phyloP scores from a whole-genome alignment of 2,329 filamentous ascomycete genomes.

The Ophiostoma sp. region DNA sequence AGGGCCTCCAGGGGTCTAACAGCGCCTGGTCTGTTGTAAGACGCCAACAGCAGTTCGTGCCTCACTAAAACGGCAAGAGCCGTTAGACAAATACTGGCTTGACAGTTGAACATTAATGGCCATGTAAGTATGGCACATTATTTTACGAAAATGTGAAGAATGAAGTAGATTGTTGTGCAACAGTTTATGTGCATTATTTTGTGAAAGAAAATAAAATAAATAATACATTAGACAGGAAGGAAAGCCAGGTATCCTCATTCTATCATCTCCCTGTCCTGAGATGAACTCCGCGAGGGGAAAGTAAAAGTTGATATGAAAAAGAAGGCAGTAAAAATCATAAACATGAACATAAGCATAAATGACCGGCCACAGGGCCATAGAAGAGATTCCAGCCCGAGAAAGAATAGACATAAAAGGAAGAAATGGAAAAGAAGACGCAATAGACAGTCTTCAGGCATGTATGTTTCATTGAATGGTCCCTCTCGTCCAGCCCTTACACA shows the following conservation, averaged over 20 bases:
- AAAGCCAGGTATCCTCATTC: slow-evolving; percentile 2
- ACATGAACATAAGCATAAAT: neutral
- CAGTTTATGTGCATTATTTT: neutral
- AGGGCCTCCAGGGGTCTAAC: neutral
- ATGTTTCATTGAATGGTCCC: neutral
- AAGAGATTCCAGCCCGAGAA: slow-evolving; percentile 11
- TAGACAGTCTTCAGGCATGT: slow-evolving; percentile 12
- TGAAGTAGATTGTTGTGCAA: too few species aligned
- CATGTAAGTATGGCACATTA: neutral
- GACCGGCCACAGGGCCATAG: slow-evolving; percentile 17
- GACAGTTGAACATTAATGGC: neutral
- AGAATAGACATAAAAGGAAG: neutral
- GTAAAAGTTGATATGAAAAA: neutral
- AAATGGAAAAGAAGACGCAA: neutral
- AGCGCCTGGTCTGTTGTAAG: neutral
- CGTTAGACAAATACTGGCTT: neutral
- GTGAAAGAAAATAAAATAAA: neutral
- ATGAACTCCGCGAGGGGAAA: neutral
- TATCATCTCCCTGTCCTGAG: slow-evolving; percentile 9
- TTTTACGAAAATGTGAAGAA: neutral
- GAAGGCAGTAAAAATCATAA: neutral
- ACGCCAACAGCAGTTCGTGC: neutral
- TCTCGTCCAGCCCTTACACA: neutral
- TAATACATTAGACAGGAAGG: slow-evolving; percentile 10
- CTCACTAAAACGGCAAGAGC: neutral